These are phyloP conservation scores for Xylaria venustula DNA, from an alignment of 495 filamentous ascomycete genomes.

Conservation along the genomic window DNA sequence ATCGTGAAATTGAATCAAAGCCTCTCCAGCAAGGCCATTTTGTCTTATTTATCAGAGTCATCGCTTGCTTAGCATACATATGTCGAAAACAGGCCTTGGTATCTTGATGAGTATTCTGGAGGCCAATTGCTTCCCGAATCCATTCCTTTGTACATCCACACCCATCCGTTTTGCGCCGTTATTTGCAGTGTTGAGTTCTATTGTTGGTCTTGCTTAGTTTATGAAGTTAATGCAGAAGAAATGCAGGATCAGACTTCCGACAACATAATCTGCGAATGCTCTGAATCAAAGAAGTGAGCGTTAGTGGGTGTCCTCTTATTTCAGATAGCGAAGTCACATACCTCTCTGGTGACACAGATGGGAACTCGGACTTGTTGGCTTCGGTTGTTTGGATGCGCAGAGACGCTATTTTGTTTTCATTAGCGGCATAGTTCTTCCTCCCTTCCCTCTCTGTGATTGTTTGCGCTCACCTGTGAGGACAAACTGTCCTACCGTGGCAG, in stretches of 20 bases:
- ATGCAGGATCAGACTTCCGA: constrained; percentile 91
- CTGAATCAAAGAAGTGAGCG: constrained; percentile 40
- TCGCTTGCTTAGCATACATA: constrained; percentile 13
- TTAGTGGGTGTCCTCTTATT: background rate
- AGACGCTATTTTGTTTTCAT: constrained; percentile 46
- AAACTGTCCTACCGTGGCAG: constrained; percentile 94
- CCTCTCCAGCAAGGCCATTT: background rate
- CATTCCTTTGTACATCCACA: constrained; percentile 2
- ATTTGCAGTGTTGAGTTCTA: background rate
- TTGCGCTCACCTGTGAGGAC: constrained; percentile 73
- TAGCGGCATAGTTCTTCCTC: constrained; percentile 4
- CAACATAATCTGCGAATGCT: constrained; percentile 95
- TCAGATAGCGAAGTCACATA: constrained; percentile 31
- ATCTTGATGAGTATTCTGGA: background rate
- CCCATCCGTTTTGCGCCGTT: background rate
- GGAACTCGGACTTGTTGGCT: constrained; percentile 70
- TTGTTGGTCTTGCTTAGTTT: constrained; percentile 57
- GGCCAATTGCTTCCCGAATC: background rate
- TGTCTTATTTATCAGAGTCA: constrained; percentile 5
- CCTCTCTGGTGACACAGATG: constrained; percentile 68
- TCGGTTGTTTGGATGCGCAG: constrained; percentile 89
- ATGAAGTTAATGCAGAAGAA: constrained; percentile 99
- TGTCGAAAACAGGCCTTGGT: background rate
- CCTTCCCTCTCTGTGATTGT: background rate
- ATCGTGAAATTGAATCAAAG: background rate